A percentile compares a stretch with the other conserved stretches of the same genome.
Conservation (phyloP, 1,139 yeast species). For the Wickerhamiella infanticola region DNA sequence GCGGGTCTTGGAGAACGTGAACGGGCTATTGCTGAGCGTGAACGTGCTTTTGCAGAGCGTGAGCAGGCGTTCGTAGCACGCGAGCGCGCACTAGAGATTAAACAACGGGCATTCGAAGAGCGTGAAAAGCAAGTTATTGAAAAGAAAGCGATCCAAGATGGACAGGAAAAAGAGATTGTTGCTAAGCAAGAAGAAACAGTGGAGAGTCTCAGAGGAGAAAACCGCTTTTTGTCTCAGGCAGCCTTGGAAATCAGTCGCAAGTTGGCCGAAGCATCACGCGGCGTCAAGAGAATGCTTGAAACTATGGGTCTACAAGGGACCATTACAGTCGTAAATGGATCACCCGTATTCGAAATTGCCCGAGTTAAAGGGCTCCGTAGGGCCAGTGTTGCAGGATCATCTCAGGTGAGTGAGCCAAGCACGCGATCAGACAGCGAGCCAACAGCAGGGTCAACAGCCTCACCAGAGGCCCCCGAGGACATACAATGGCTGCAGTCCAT, state of each 20-base stretch:
- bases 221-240: no score
- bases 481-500: slow-evolving; percentile 22
- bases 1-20: background rate
- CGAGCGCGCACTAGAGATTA: background rate
- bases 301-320: slow-evolving; percentile 50
- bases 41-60: slow-evolving; percentile 6
- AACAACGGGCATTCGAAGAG: background rate
- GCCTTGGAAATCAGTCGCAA: slow-evolving; percentile 23
- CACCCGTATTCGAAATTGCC: slow-evolving; percentile 18
- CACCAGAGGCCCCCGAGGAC: slow-evolving; percentile 9
- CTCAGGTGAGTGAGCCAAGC: no score
- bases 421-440: no score
- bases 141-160: slow-evolving; percentile 2
- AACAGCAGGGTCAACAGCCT: no score
- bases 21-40: background rate
- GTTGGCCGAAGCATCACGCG: slow-evolving; percentile 25
- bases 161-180: slow-evolving; percentile 6
- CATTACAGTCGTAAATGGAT: slow-evolving; percentile 19
- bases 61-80: slow-evolving; percentile 3
- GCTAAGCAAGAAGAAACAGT: background rate
- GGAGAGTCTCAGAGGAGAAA: background rate
- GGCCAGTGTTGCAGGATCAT: background rate
- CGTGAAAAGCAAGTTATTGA: background rate
- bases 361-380: slow-evolving; percentile 21
- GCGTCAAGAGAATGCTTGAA: slow-evolving; percentile 50